Evolutionary conservation across 2,329 filamentous ascomycete genomes (phyloP).

Genomic region (Massarina eburnea): DNA sequence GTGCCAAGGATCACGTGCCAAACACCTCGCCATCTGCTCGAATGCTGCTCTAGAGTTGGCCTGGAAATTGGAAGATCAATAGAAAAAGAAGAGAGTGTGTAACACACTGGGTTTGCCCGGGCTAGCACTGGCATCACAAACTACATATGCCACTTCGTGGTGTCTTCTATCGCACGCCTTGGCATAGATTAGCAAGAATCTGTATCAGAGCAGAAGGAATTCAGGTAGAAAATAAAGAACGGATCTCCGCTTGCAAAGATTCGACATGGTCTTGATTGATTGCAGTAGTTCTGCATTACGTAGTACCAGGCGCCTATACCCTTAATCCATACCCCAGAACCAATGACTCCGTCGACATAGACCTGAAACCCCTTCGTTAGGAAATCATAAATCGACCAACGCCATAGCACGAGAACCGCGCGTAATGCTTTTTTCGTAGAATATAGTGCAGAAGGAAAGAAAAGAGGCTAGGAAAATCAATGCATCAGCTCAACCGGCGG

Average conservation of each 20-base stretch:
- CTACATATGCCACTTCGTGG: too few species aligned
- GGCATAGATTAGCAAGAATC: too few species aligned
- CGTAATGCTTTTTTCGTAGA: conserved; percentile 19
- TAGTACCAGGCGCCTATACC: background rate
- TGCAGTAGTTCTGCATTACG: background rate
- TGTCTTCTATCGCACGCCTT: too few species aligned
- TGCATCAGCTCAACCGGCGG: conserved; percentile 46
- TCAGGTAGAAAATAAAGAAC: background rate
- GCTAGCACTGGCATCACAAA: too few species aligned
- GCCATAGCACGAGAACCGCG: conserved; percentile 22
- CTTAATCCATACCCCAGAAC: background rate
- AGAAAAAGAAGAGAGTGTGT: too few species aligned
- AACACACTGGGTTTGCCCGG: too few species aligned
- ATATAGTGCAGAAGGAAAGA: conserved; percentile 16
- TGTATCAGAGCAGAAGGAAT: background rate
- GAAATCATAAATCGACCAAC: conserved; percentile 16
- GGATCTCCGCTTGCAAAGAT: background rate
- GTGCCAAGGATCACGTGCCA: background rate
- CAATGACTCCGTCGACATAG: background rate
- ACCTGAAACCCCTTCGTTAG: background rate
- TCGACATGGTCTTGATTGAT: background rate
- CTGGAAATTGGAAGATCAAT: too few species aligned
- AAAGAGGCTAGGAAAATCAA: conserved; percentile 10
- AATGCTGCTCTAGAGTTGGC: background rate
- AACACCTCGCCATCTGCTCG: background rate